Evolutionary conservation across 257 asterid species (phyloP), one percentile per base, ranked within the genome.

Genomic region (Leptodermis oblonga): DNA sequence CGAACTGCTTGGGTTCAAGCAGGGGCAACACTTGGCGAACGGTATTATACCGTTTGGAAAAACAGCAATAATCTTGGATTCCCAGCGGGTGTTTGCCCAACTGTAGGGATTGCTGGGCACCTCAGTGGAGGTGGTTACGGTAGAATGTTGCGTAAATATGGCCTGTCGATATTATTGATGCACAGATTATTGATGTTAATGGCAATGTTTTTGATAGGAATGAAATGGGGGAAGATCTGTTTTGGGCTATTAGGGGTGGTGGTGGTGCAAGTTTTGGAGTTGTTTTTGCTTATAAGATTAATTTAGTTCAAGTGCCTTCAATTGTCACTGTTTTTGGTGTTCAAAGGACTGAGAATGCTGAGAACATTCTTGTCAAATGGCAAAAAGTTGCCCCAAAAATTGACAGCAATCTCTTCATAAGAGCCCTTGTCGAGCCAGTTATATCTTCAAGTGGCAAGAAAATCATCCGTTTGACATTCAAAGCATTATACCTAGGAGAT

Each of bases 11-110:
- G 83, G 86, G 86, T 82, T 0, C 71, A 77, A 9, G 34, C 84
- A 7, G 86, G 86, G 5, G 86, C 86, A 0, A 54, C 76, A 28
- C 76, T 82, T 0, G 86, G 86, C 1, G 86, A 82, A 69, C 73
- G 79, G 8, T 82, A 79, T 42, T 82, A 82, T 30, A 74, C 74
- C 30, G 76, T 79, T 25, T 74, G 70, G 76, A 77, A 79, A 51
- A 71, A 79, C 15, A 79, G 80, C 12, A 79, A 74, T 0, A 71
- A 76, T 13, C 75, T 55, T 18, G 86, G 73, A 0, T 82, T 64
- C 72, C 84, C 86, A 1, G 87, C 78, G 13, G 87, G 85, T 5
- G 77, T 80, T 56, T 77, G 87, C 74, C 77, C 85, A 3, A 80
- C 87, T 1, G 77, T 83, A 5, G 76, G 70, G 1, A 65, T 62